Percentiles rank a stretch among this genome's conserved stretches.
phyloP scores from a whole-genome alignment of 1,284 basidiomycete species.

The Sutorius eximius region DNA sequence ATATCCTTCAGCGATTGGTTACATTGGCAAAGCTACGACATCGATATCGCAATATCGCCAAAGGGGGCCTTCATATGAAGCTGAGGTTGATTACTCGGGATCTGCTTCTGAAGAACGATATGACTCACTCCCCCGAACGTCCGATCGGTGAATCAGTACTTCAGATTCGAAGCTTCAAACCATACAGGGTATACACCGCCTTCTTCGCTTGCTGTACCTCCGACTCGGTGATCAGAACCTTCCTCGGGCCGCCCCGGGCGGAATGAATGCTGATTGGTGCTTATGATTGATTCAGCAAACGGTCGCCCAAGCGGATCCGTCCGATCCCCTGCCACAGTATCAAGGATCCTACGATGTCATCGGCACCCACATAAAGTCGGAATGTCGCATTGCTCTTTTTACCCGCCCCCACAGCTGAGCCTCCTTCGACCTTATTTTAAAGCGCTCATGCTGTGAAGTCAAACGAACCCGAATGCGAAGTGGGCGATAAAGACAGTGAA shows the following conservation, averaged over 20 bases:
- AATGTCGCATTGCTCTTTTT: no score
- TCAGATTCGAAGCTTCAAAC: background rate
- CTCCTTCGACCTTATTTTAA: no score
- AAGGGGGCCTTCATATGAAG: background rate
- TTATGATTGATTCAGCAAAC: background rate
- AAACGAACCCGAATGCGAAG: no score
- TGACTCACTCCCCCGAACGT: background rate
- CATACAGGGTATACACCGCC: background rate
- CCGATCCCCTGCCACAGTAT: no score
- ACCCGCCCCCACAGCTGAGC: no score
- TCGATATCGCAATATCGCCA: background rate
- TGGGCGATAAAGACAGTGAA: no score
- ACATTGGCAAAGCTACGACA: background rate
- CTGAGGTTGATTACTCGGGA: background rate
- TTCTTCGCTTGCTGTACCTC: background rate
- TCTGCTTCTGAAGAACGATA: background rate
- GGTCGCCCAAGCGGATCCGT: background rate
- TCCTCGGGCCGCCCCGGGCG: no score
- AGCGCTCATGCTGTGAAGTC: no score
- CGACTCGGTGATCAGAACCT: background rate
- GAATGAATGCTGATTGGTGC: background rate
- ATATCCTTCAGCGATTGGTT: background rate
- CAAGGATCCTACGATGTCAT: no score
- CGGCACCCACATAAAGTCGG: no score
- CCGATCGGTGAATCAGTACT: background rate